Conservation (phyloP, 495 filamentous ascomycete genomes). For the Ascodesmis nigricans region DNA sequence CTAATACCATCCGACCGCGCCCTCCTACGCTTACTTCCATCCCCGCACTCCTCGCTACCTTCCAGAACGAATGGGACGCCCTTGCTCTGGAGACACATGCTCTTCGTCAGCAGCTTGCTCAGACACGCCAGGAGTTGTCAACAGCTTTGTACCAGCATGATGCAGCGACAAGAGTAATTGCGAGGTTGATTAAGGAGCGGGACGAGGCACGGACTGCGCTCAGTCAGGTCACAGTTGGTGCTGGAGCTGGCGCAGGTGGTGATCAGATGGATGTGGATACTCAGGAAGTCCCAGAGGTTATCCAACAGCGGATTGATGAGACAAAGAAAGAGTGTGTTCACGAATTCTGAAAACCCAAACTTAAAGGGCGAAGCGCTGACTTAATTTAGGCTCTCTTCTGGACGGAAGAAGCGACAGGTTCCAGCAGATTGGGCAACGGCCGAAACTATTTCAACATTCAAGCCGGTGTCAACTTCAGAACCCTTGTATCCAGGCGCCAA, state of each 20-base stretch:
- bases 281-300: slow-evolving; percentile 40
- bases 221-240: slow-evolving; percentile 53
- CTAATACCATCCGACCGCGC: slow-evolving; percentile 61
- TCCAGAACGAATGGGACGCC: slow-evolving; percentile 97
- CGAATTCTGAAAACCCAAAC: not conserved
- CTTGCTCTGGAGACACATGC: slow-evolving; percentile 76
- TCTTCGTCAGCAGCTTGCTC: slow-evolving; percentile 63
- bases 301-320: slow-evolving; percentile 38
- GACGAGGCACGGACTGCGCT: slow-evolving; percentile 89
- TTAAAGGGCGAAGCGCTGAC: slow-evolving; percentile 4
- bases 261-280: slow-evolving; percentile 85
- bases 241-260: slow-evolving; percentile 32
- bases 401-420: slow-evolving; percentile 65
- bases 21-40: slow-evolving; percentile 92
- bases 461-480: slow-evolving; percentile 36
- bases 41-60: slow-evolving; percentile 83
- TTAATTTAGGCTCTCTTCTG: slow-evolving; percentile 46
- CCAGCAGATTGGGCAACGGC: slow-evolving; percentile 65
- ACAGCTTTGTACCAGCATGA: slow-evolving; percentile 91
- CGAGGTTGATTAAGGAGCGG: slow-evolving; percentile 62
- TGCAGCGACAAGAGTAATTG: slow-evolving; percentile 83
- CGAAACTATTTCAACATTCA: slow-evolving; percentile 48
- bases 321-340: slow-evolving; percentile 27
- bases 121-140: slow-evolving; percentile 79
- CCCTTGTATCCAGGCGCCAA: slow-evolving; percentile 40